Percentiles rank a stretch among this genome's conserved stretches.
Evolutionary conservation across 192 early-diverging fungal genomes (phyloP).

Genomic region (Dispira simplex): DNA sequence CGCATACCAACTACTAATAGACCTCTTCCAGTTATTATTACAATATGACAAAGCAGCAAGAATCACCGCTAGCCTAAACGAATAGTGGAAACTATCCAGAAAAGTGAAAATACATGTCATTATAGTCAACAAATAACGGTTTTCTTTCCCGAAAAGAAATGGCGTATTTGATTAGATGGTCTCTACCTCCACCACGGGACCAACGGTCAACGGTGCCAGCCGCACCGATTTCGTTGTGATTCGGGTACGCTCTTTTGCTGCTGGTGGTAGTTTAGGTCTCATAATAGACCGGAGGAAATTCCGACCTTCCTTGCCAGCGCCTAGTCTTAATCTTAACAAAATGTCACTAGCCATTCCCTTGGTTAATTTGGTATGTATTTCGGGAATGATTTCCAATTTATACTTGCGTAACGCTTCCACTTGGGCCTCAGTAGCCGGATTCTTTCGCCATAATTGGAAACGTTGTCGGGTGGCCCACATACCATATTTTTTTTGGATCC

Average conservation of each 20-base stretch:
- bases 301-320: background rate
- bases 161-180: background rate
- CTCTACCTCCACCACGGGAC: background rate
- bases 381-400: background rate
- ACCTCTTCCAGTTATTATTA: too few species aligned
- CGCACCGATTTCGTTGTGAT: background rate
- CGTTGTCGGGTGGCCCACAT: background rate
- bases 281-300: too few species aligned
- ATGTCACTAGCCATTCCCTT: background rate
- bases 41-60: too few species aligned
- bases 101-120: too few species aligned
- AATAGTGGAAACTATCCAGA: too few species aligned
- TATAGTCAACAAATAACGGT: too few species aligned
- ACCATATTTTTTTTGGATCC: background rate
- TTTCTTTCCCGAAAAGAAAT: too few species aligned
- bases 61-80: too few species aligned
- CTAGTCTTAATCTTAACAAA: background rate
- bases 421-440: background rate
- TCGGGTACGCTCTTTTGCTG: background rate
- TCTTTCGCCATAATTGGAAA: background rate
- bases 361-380: background rate
- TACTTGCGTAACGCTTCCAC: background rate
- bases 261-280: too few species aligned
- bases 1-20: too few species aligned
- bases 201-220: background rate